A percentile compares a stretch with the other conserved stretches of the same genome.
Evolutionary conservation across 164 flowering plant species (phyloP).

Genomic region (Sextonia rubra): DNA sequence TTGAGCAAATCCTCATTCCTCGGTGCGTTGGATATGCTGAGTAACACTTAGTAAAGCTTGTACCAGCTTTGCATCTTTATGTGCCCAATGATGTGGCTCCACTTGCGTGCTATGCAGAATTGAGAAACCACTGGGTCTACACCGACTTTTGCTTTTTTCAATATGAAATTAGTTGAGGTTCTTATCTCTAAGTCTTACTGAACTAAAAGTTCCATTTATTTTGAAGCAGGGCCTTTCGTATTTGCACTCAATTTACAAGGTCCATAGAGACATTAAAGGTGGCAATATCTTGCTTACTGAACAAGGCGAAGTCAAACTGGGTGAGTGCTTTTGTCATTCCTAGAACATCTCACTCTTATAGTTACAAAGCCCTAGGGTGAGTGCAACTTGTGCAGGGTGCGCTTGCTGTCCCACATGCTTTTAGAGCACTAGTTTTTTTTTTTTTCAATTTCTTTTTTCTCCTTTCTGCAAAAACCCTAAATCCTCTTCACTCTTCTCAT

Average conservation of each 20-base stretch:
- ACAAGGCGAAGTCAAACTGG: constrained; percentile 98
- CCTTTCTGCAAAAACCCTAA: no score
- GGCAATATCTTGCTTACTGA: constrained; percentile 97
- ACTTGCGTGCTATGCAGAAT: neutral
- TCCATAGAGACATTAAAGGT: constrained; percentile 98
- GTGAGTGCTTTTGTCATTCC: constrained; percentile 41
- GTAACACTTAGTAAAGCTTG: no score
- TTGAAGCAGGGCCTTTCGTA: constrained; percentile 82
- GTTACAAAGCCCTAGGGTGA: no score
- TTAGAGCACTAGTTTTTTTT: neutral
- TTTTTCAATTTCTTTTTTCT: no score
- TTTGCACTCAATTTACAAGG: constrained; percentile 98
- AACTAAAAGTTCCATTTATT: constrained; percentile 13
- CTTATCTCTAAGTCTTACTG: neutral
- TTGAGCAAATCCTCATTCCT: no score
- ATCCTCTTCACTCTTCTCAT: no score
- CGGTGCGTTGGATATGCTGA: no score
- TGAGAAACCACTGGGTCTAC: neutral
- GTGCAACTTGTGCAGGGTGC: neutral
- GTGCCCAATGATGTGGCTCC: neutral
- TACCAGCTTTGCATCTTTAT: no score
- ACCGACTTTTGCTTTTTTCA: neutral
- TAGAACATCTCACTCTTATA: neutral
- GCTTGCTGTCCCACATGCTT: neutral
- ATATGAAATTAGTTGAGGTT: neutral